phyloP scores from a whole-genome alignment of 257 asterid species.

The Phtheirospermum japonicum region DNA sequence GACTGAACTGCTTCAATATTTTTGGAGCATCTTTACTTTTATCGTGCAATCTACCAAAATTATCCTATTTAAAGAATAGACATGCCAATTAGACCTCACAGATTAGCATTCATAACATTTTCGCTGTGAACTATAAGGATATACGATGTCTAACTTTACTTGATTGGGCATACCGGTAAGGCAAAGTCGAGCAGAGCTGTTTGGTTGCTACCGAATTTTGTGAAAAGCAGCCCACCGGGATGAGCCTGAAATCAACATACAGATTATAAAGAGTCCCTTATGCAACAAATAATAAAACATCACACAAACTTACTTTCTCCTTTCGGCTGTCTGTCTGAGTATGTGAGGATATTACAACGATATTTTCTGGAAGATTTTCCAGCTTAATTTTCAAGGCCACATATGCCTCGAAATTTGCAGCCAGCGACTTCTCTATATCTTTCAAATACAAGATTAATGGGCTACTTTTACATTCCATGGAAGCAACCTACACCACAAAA shows the following conservation, averaged over 20 bases:
- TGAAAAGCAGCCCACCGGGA: constrained; percentile 78
- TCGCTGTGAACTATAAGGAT: not conserved
- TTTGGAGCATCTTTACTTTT: constrained; percentile 84
- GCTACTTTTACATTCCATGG: constrained; percentile 55
- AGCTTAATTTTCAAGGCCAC: constrained; percentile 65
- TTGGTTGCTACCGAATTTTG: constrained; percentile 88
- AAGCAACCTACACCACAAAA: constrained; percentile 53
- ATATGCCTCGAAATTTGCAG: constrained; percentile 67
- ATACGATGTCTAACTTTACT: not conserved
- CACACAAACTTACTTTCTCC: constrained; percentile 69
- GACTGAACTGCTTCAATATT: constrained; percentile 75
- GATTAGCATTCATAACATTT: constrained; percentile 10
- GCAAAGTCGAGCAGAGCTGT: constrained; percentile 91
- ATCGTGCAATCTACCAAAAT: constrained; percentile 74
- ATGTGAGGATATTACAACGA: constrained; percentile 79
- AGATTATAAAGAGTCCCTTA: constrained; percentile 12
- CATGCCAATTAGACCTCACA: constrained; percentile 15
- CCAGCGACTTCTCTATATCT: constrained; percentile 82
- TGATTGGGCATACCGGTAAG: constrained; percentile 60
- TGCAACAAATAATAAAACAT: constrained; percentile 17
- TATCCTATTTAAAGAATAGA: constrained; percentile 48
- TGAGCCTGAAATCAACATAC: constrained; percentile 54
- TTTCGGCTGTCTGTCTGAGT: constrained; percentile 77
- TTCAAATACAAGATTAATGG: constrained; percentile 72
- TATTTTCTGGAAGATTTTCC: constrained; percentile 69